Evolutionary conservation across 176 grass and related monocot species (phyloP), one percentile per base, ranked within the genome.

Genomic region (Olyra latifolia): DNA sequence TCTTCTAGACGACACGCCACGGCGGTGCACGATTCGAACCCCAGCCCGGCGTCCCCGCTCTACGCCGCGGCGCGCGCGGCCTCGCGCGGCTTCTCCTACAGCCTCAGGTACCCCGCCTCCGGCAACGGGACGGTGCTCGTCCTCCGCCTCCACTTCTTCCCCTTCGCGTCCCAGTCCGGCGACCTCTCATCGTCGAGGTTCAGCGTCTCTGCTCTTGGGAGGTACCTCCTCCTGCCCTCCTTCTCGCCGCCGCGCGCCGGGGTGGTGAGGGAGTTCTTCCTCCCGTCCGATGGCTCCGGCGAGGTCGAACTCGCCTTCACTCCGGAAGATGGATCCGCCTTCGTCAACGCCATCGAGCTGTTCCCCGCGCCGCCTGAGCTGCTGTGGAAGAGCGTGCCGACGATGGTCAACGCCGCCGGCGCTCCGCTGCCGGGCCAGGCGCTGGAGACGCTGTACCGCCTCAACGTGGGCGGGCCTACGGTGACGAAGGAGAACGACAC

Each of bases 121-220:
- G 76, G 59, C 24, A 71, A 71, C 62, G 19, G 6, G 50, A 12
- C 61, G 17, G 67, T 56, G 12, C 72, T 86, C 74, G 72, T 92
- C 56, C 78, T 92, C 60, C 90, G 90, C 54, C 78, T 92, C 67
- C 90, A 92, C 72, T 92, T 92, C 76, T 30, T 74, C 27, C 86
- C 86, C n/a, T 88, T 88, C 76, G 28, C 82, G 20, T 39, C 29
- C n/a, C 15, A 22, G 32, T 62, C 41, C 66, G 3, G 20, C 68
- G 35, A 87, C 55, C 60, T 92, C 76, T 75, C 74, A 49, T 14
- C 78, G 13, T 78, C 86, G 16, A 50, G 24, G 14, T 92, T 92
- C 59, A 45, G 13, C 35, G 82, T 92, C 65, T 57, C 15, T 5
- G 61, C 80, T 49, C 42, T 74, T 15, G 57, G 68, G 2, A 65